These are phyloP conservation scores for Bromus sterilis DNA, from an alignment of 176 grass and related monocot species.

Conservation along the genomic window DNA sequence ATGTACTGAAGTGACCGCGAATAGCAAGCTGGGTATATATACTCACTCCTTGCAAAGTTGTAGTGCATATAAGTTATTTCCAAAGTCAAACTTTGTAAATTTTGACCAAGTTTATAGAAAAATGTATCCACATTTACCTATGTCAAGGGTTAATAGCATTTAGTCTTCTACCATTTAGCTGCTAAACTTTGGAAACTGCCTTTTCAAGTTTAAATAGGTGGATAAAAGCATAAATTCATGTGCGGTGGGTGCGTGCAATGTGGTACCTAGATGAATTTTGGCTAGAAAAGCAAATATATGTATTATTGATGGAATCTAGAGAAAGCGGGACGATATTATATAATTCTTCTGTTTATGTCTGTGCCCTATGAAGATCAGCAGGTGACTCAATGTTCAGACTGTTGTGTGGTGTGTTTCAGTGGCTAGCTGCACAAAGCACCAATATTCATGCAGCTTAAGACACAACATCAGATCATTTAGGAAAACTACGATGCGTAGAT, in stretches of 20 bases:
- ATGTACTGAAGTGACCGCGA: background rate
- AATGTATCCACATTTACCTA: too few species aligned
- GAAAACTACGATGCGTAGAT: background rate
- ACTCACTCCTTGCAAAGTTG: background rate
- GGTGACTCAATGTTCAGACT: background rate
- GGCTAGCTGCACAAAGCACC: background rate
- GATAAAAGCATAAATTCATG: background rate
- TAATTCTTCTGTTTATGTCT: too few species aligned
- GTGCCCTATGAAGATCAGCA: background rate
- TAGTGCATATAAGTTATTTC: background rate
- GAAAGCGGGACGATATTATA: background rate
- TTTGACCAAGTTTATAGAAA: background rate
- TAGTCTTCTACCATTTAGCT: too few species aligned
- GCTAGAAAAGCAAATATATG: background rate
- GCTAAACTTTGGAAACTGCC: background rate
- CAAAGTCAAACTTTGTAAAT: background rate
- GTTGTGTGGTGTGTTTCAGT: background rate
- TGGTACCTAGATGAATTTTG: background rate
- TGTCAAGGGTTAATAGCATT: too few species aligned
- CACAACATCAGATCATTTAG: background rate
- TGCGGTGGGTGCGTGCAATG: accelerated
- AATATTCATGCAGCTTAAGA: background rate
- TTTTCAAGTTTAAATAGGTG: background rate
- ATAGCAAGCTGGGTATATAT: background rate
- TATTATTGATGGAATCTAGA: background rate